Base-by-base conservation (phyloP, 805 yeast genomes). In the Danielia oregonensis region DNA sequence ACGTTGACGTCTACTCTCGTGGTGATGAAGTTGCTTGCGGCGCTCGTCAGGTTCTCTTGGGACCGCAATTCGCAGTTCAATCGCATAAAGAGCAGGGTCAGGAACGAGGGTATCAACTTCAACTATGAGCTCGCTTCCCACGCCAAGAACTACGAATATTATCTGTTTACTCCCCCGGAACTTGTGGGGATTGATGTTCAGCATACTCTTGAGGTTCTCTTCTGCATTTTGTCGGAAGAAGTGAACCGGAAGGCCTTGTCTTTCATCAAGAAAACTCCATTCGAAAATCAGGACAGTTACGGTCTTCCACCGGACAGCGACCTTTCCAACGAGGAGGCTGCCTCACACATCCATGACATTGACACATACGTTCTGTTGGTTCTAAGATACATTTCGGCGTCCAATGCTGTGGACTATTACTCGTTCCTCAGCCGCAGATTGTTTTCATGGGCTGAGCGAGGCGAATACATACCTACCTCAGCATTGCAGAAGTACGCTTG, bases 381-480 rank as follows among this genome's bases (percentile, higher is more conserved):
- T 14, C 43, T 64, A 26, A 52, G 63, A 29, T 66, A 52, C 34
- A 39, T 67, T 9, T 65, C 70, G 1, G 53, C 63, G 1, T 53
- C 72, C 3, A 63, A 63, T 40, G 64, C 72, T 1, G 32, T 30
- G 2, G 55, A 55, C 4, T 66, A 62, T 39, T 57, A 49, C 34
- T 38, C 41, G 17, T 65, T 51, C 34, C 29, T 63, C 7, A 35
- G 46, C 19, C 29, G 39, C 1, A 57, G 55, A 22, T 30, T 66
- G 4, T 57, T 63, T 35, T 36, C 35, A 6, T 57, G 51, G 41
- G 30, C 51, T 12, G 46, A 40, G 6, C 39, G 40, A 2, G 52
- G 55, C 24, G 64, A 61, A 28, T 26, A 42, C 17, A 52, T 63
- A 10, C 65, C 70, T 0, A 30, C 45, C 5, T 37, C 46, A 2